These are phyloP conservation scores for Sordaria brevicollis DNA, from an alignment of 495 filamentous ascomycete genomes.

Conservation along the genomic window DNA sequence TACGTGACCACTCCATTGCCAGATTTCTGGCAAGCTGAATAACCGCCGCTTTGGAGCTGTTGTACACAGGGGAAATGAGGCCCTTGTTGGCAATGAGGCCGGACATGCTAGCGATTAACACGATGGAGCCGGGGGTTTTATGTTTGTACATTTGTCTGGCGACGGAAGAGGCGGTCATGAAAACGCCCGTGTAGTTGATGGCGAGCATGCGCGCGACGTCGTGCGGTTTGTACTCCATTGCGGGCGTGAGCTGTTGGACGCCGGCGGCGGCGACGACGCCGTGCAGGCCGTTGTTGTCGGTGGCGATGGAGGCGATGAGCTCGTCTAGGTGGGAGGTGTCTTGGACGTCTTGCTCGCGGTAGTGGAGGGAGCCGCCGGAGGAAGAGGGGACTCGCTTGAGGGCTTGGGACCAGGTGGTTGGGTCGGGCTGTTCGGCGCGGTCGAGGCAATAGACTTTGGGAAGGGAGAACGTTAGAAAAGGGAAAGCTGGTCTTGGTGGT, in stretches of 20 bases:
- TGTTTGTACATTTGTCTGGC: conserved; percentile 70
- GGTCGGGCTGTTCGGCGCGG: conserved; percentile 35
- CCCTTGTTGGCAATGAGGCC: conserved; percentile 64
- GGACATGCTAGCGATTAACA: conserved; percentile 65
- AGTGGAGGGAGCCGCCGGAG: conserved; percentile 49
- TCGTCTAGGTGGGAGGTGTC: conserved; percentile 44
- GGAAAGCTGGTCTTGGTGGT: neutral
- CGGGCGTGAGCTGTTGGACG: conserved; percentile 59
- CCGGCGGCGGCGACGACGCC: conserved; percentile 70
- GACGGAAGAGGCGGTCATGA: conserved; percentile 61
- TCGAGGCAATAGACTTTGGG: conserved; percentile 54
- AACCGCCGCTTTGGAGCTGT: conserved; percentile 59
- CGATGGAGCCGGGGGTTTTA: conserved; percentile 61
- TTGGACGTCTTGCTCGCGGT: conserved; percentile 54
- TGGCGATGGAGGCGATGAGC: conserved; percentile 44
- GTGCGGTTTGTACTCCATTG: conserved; percentile 56
- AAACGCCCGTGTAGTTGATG: conserved; percentile 68
- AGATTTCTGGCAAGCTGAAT: conserved; percentile 53
- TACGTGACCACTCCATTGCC: conserved; percentile 61
- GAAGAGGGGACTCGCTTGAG: conserved; percentile 34
- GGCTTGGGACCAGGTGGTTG: conserved; percentile 38
- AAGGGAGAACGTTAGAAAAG: neutral
- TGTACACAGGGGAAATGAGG: conserved; percentile 56
- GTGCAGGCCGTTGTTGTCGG: conserved; percentile 48
- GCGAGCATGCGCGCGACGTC: conserved; percentile 64